Conservation (phyloP, 768 basidiomycete genomes). For the Glaciozyma martinii region DNA sequence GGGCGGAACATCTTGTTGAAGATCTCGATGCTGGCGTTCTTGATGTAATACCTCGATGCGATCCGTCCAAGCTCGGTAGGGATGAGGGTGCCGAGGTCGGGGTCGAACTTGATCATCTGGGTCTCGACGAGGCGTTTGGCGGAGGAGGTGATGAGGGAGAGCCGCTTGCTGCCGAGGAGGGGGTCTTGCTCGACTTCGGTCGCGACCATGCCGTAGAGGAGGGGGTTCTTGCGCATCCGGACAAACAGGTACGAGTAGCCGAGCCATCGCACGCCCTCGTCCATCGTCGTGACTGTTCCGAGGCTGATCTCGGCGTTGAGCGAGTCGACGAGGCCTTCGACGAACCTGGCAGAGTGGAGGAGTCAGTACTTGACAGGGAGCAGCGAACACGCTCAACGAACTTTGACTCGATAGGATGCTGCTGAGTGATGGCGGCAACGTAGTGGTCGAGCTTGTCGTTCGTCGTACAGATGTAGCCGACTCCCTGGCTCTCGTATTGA, state of each 20-base stretch:
- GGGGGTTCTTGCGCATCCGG: slow-evolving; percentile 84
- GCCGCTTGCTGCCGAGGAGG: slow-evolving; percentile 58
- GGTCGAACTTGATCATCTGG: slow-evolving; percentile 74
- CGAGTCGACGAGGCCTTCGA: slow-evolving; percentile 72
- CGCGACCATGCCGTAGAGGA: slow-evolving; percentile 54
- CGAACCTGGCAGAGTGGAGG: slow-evolving; percentile 49
- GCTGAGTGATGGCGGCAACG: slow-evolving; percentile 22
- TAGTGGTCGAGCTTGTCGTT: slow-evolving; percentile 77
- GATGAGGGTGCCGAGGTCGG: slow-evolving; percentile 50
- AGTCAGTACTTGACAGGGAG: not conserved
- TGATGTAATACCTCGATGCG: slow-evolving; percentile 93
- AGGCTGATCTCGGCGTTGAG: slow-evolving; percentile 92
- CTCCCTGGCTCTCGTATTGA: slow-evolving; percentile 67
- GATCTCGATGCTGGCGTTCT: slow-evolving; percentile 70
- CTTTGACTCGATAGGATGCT: slow-evolving; percentile 97
- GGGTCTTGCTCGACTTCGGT: slow-evolving; percentile 64
- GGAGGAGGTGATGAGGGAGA: slow-evolving; percentile 57
- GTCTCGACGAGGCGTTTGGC: slow-evolving; percentile 58
- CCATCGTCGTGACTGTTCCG: slow-evolving; percentile 78
- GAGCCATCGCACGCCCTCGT: slow-evolving; percentile 86
- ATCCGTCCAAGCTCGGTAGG: slow-evolving; percentile 91
- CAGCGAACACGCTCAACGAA: slow-evolving; percentile 40
- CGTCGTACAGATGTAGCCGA: slow-evolving; percentile 93
- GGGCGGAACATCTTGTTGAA: slow-evolving; percentile 70
- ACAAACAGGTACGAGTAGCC: slow-evolving; percentile 96